phyloP scores from a whole-genome alignment of 176 grass and related monocot species.

The Poa annua region DNA sequence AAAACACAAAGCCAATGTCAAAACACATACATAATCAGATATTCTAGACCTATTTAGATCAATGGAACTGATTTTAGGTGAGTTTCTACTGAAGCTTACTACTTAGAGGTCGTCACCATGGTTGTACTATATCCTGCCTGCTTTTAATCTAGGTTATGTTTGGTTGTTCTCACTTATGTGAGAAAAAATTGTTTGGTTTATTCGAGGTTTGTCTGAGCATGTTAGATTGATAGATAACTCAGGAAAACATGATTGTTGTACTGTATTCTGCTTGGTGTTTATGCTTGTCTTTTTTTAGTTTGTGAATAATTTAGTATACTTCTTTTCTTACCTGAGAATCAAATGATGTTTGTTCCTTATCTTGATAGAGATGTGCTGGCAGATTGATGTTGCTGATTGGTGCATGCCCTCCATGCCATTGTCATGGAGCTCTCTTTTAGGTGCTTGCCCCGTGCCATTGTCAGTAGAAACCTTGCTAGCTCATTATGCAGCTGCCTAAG shows the following conservation, averaged over 20 bases:
- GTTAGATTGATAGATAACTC: background rate
- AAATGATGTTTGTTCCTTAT: slow-evolving; percentile 17
- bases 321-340: background rate
- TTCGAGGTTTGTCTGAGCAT: slow-evolving; percentile 14
- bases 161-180: slow-evolving; percentile 19
- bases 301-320: background rate
- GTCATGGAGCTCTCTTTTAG: background rate
- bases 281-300: background rate
- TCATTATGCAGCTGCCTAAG: slow-evolving; percentile 1
- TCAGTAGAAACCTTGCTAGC: slow-evolving; percentile 16
- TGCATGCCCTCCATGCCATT: slow-evolving; percentile 8
- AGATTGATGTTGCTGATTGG: slow-evolving; percentile 5
- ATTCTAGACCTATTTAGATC: background rate
- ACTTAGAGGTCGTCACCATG: background rate
- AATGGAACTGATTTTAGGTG: slow-evolving; percentile 1
- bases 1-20: background rate
- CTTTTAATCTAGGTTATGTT: slow-evolving; percentile 17
- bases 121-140: slow-evolving; percentile 7
- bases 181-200: slow-evolving; percentile 14
- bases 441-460: background rate
- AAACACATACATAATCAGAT: background rate
- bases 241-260: background rate
- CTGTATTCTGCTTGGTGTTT: background rate
- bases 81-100: slow-evolving; percentile 15
- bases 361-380: background rate